phyloP scores from a whole-genome alignment of 495 filamentous ascomycete genomes.

The Aspergillus baeticus region DNA sequence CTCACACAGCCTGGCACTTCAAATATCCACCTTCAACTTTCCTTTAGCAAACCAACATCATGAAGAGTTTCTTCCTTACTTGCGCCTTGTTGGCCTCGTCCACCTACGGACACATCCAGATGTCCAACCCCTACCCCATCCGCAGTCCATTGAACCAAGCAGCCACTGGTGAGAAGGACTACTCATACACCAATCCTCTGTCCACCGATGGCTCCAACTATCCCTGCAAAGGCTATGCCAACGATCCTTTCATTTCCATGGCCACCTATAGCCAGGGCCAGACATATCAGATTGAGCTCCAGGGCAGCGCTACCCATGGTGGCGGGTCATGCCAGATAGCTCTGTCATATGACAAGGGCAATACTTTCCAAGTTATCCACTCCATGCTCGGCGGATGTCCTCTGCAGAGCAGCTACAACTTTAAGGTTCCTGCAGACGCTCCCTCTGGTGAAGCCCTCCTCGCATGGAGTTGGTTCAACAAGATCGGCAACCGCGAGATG shows the following conservation, averaged over 20 bases:
- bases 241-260: conserved; percentile 43
- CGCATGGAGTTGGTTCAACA: conserved; percentile 92
- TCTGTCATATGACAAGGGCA: conserved; percentile 71
- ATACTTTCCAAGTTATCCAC: conserved; percentile 76
- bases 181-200: conserved; percentile 51
- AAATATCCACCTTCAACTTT: background rate
- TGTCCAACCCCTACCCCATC: conserved; percentile 46
- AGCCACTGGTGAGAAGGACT: conserved; percentile 40
- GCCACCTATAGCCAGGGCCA: conserved; percentile 43
- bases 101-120: conserved; percentile 46
- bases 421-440: conserved; percentile 45
- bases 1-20: conserved; percentile 1
- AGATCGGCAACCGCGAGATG: conserved; percentile 84
- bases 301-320: conserved; percentile 67
- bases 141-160: conserved; percentile 46
- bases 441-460: conserved; percentile 58
- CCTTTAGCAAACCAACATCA: conserved; percentile 22
- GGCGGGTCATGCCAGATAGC: conserved; percentile 87
- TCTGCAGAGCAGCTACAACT: conserved; percentile 48
- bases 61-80: conserved; percentile 37
- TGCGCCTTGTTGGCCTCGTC: conserved; percentile 36
- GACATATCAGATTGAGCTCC: conserved; percentile 38
- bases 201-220: conserved; percentile 41
- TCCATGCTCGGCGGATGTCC: conserved; percentile 83
- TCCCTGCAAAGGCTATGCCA: conserved; percentile 54